A percentile compares a stretch with the other conserved stretches of the same genome.
Evolutionary conservation across 2,329 filamentous ascomycete species (phyloP).

Genomic region (Calonectria honghensis): DNA sequence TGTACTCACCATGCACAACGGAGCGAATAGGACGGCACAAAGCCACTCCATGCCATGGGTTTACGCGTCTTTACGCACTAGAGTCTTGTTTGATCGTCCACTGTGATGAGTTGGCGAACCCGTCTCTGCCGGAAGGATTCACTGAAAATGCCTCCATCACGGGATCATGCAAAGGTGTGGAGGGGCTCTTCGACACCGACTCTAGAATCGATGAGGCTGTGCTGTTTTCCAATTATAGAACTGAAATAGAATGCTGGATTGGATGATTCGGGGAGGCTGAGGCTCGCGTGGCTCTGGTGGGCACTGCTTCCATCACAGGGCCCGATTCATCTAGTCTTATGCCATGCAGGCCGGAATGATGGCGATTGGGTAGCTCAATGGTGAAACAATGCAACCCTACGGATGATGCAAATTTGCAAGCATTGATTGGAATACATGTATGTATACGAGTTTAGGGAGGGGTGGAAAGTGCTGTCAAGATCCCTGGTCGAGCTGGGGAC

Average conservation of each 20-base stretch:
- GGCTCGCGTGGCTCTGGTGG: slow-evolving; percentile 33
- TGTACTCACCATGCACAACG: background rate
- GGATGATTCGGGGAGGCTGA: background rate
- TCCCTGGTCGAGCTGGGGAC: slow-evolving; percentile 16
- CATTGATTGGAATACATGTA: slow-evolving; percentile 13
- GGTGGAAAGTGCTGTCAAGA: background rate
- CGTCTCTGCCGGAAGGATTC: slow-evolving; percentile 14
- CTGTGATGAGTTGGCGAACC: slow-evolving; percentile 18
- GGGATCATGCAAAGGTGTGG: slow-evolving; percentile 3
- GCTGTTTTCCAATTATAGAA: slow-evolving; percentile 32
- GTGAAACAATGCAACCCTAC: slow-evolving; percentile 29
- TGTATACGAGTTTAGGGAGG: slow-evolving; percentile 3
- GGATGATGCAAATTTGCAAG: slow-evolving; percentile 12
- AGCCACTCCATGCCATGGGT: background rate
- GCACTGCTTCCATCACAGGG: background rate
- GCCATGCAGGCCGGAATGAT: background rate
- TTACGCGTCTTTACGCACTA: slow-evolving; percentile 23
- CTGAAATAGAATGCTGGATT: background rate
- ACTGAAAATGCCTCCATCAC: slow-evolving; percentile 25
- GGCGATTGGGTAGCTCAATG: background rate
- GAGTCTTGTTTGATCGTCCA: slow-evolving; percentile 16
- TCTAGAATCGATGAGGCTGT: background rate
- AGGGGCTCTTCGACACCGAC: background rate
- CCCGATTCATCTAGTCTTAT: background rate
- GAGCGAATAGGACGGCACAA: background rate